Conservation (phyloP, 2,329 filamentous ascomycete species). For the Simplicillium sp. region DNA sequence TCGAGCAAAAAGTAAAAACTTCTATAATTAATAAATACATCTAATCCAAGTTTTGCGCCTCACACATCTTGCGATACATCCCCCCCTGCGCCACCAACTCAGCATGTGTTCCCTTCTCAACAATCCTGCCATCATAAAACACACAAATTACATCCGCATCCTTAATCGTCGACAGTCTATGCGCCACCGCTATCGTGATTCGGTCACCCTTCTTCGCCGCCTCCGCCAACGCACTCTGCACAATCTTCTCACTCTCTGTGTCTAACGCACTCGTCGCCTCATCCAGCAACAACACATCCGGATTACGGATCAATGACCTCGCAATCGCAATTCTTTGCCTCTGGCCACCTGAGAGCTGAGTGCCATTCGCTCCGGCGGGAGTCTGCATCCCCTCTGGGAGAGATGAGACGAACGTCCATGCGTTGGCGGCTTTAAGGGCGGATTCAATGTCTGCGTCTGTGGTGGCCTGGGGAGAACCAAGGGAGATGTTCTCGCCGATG, state of each 20-base stretch:
- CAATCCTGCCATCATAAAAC: conserved; percentile 44
- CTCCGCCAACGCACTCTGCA: conserved; percentile 73
- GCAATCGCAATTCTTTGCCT: conserved; percentile 92
- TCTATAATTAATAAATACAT: no score
- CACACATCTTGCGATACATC: conserved; percentile 40
- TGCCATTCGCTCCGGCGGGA: conserved; percentile 72
- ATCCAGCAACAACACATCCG: conserved; percentile 86
- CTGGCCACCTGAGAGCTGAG: conserved; percentile 81
- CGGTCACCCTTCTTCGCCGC: conserved; percentile 71
- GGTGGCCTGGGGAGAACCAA: conserved; percentile 16
- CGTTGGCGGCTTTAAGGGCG: conserved; percentile 37
- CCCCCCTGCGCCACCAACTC: conserved; percentile 39
- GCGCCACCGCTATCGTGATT: conserved; percentile 90
- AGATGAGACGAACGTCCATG: conserved; percentile 53
- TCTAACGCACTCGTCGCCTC: conserved; percentile 89
- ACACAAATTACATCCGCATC: conserved; percentile 53
- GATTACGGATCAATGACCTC: conserved; percentile 78
- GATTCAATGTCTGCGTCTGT: conserved; percentile 24
- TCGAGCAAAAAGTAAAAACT: no score
- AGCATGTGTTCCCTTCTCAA: conserved; percentile 47
- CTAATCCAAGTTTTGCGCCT: conserved; percentile 25
- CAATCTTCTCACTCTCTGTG: conserved; percentile 88
- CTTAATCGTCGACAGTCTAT: conserved; percentile 86
- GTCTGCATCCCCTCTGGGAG: conserved; percentile 90
- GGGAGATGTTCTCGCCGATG: conserved; percentile 74